phyloP scores from a whole-genome alignment of 2,329 filamentous ascomycete species.

The Aspergillus aculeatus region DNA sequence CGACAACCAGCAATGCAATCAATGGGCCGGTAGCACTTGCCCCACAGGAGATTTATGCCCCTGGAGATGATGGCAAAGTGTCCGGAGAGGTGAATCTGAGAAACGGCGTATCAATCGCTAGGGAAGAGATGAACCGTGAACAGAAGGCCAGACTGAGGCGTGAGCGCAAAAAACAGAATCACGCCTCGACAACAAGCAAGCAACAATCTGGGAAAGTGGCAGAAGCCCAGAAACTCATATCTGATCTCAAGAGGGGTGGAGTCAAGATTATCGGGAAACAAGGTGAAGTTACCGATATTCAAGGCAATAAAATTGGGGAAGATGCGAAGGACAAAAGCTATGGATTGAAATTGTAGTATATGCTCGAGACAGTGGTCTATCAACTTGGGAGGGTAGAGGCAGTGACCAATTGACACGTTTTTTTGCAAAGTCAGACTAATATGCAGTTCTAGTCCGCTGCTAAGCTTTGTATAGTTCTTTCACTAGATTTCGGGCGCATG shows the following conservation, averaged over 20 bases:
- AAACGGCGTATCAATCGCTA: slow-evolving; percentile 72
- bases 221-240: slow-evolving; percentile 57
- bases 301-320: slow-evolving; percentile 68
- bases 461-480: slow-evolving; percentile 3
- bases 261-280: slow-evolving; percentile 91
- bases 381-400: neutral
- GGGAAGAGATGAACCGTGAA: slow-evolving; percentile 84
- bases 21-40: slow-evolving; percentile 68
- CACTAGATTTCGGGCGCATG: slow-evolving; percentile 29
- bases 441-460: slow-evolving; percentile 2
- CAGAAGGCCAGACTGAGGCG: slow-evolving; percentile 75
- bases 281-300: slow-evolving; percentile 78
- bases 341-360: slow-evolving; percentile 36
- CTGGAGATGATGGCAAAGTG: slow-evolving; percentile 63
- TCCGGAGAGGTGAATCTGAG: slow-evolving; percentile 74
- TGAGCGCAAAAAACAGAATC: slow-evolving; percentile 80
- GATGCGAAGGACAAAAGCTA: slow-evolving; percentile 28
- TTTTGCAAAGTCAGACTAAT: neutral
- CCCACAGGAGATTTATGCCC: slow-evolving; percentile 89
- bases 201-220: slow-evolving; percentile 47
- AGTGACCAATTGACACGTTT: neutral
- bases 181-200: slow-evolving; percentile 48
- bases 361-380: neutral
- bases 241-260: slow-evolving; percentile 75
- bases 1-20: slow-evolving; percentile 69